A percentile compares a stretch with the other conserved stretches of the same genome.
These are phyloP conservation scores for Podospora bellae-mahoneyi DNA, from an alignment of 495 filamentous ascomycete species.

Conservation along the genomic window DNA sequence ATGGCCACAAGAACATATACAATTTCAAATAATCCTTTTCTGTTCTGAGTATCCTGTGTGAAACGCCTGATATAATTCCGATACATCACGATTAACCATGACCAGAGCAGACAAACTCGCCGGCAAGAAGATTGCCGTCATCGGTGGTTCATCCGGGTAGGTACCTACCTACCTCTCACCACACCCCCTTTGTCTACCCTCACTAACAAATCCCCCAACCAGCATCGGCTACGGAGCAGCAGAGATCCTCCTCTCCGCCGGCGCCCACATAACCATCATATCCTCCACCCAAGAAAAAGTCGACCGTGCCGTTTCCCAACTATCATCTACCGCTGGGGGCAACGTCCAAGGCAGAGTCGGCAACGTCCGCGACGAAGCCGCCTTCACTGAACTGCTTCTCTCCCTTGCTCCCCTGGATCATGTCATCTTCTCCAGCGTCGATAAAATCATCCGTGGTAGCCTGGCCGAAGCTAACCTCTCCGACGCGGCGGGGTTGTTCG, in stretches of 20 bases:
- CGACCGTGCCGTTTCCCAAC: constrained; percentile 28
- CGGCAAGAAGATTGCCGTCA: constrained; percentile 35
- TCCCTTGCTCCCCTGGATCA: constrained; percentile 41
- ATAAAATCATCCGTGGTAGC: constrained; percentile 43
- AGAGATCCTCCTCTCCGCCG: constrained; percentile 42
- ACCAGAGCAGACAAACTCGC: constrained; percentile 33
- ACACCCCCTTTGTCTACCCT: background rate
- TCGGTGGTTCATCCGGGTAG: constrained; percentile 41
- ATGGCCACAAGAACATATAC: background rate
- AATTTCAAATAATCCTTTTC: background rate
- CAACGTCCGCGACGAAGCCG: constrained; percentile 39
- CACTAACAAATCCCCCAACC: background rate
- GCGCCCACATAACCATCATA: constrained; percentile 47
- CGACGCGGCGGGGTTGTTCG: constrained; percentile 39
- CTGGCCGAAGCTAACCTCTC: constrained; percentile 38
- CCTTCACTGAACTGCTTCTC: constrained; percentile 33
- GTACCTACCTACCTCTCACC: constrained; percentile 14
- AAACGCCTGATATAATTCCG: background rate
- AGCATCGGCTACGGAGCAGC: constrained; percentile 53
- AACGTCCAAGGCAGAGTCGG: constrained; percentile 30
- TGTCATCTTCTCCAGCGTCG: constrained; percentile 44
- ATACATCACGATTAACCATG: constrained; percentile 7
- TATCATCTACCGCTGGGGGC: constrained; percentile 13
- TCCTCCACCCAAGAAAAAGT: constrained; percentile 43
- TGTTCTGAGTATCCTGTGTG: too few species aligned